Base-by-base conservation (phyloP, 305 asterid genomes). In the Withania somnifera region DNA sequence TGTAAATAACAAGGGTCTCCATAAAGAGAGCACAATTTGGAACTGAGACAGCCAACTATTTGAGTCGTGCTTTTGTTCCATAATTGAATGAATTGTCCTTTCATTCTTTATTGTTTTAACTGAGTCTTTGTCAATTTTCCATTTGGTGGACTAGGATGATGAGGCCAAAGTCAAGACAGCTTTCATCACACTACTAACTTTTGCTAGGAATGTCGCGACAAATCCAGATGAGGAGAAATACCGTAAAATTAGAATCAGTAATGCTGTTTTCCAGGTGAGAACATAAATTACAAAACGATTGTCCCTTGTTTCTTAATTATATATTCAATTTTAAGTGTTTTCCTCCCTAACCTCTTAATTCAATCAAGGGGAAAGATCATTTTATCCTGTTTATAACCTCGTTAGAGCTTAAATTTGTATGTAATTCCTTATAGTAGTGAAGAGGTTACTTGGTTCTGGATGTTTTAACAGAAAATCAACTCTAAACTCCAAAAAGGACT, bases 121-220 rank as follows among this genome's bases (percentile, higher is more conserved):
- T 15, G 80, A 75, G 22, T 75, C 42, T 75, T 28, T 75, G 47
- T 75, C 38, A 32, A 73, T 26, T 20, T 66, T 47, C 47, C 69
- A 45, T 85, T 73, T 85, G 79, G 28, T 85, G 86, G 64, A 78
- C 82, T 84, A 96, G 99, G 96, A 89, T 60, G 98, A 91, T 45
- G 98, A 91, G 80, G 94, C 88, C 79, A 94, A 90, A 89, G 98
- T 96, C 89, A 93, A 91, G 93, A 87, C 87, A 1, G 97, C 99
- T 73, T 90, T 94, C 88, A 89, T 86, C 91, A 91, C 98, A 28
- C 95, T 93, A 82, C 82, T 89, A 73, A 97, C 93, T 56, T 94
- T 84, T 80, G 98, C 89, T n/a, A 90, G 89, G 88, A 97, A 97
- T 78, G 98, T 91, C 6, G 94, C 97, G 13, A 91, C 92, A 14